Conservation (phyloP, 2,329 filamentous ascomycete species). For the Scytalidium sp. region DNA sequence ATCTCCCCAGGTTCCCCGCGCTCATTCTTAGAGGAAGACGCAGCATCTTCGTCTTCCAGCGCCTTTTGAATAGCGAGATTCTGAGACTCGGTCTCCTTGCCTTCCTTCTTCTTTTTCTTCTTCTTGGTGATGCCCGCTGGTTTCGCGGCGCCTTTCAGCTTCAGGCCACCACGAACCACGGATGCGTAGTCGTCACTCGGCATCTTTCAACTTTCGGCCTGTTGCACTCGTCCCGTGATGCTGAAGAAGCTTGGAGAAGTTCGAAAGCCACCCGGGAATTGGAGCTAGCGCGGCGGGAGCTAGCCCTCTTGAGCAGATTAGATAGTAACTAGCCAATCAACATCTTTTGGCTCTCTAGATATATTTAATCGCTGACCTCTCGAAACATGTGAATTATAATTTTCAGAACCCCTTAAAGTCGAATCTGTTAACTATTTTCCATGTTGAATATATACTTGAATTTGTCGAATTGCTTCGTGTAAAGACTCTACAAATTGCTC, state of each 20-base stretch:
- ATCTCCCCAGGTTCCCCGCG: constrained; percentile 20
- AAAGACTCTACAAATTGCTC: no score
- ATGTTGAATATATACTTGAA: no score
- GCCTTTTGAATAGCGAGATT: constrained; percentile 44
- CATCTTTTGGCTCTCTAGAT: background rate
- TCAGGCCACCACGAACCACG: constrained; percentile 67
- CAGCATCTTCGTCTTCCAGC: constrained; percentile 21
- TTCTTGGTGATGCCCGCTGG: constrained; percentile 64
- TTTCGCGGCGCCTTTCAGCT: constrained; percentile 74
- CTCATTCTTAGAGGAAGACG: constrained; percentile 14
- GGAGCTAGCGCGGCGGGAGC: background rate
- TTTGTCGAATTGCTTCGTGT: no score
- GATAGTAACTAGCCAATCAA: background rate
- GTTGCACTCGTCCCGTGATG: background rate
- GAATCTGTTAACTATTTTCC: no score
- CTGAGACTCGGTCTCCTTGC: constrained; percentile 35
- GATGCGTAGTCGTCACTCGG: constrained; percentile 71
- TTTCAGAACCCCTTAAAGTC: no score
- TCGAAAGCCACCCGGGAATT: background rate
- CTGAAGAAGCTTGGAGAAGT: background rate
- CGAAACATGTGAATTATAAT: no score
- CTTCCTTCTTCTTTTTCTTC: constrained; percentile 44
- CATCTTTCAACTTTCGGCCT: constrained; percentile 46
- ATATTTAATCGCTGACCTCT: background rate
- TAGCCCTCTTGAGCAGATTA: background rate